Evolutionary conservation across 495 filamentous ascomycete genomes (phyloP).

Genomic region (Penicillium antarcticum): DNA sequence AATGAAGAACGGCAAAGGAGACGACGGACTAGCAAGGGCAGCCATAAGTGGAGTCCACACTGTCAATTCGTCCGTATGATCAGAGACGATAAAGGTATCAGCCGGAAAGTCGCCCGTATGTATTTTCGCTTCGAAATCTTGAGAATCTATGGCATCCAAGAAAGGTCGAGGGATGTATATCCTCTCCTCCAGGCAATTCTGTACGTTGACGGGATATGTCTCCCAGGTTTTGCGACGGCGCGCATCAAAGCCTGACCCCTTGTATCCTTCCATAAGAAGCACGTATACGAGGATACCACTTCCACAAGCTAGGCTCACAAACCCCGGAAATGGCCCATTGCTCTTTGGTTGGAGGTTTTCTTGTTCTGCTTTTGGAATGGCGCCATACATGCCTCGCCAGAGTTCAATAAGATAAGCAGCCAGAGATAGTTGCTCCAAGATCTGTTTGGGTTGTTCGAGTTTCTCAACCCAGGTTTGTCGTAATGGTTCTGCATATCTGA

Average conservation of each 20-base stretch:
- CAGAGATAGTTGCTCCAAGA: slow-evolving; percentile 92
- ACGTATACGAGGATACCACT: slow-evolving; percentile 92
- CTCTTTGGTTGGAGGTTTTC: slow-evolving; percentile 1
- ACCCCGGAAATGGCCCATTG: slow-evolving; percentile 66
- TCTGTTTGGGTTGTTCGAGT: slow-evolving; percentile 86
- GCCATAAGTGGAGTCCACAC: slow-evolving; percentile 93
- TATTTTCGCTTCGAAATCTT: slow-evolving; percentile 29
- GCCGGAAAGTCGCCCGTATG: slow-evolving; percentile 70
- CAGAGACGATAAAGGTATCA: slow-evolving; percentile 90
- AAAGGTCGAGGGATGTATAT: slow-evolving; percentile 70
- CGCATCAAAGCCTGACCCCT: slow-evolving; percentile 89
- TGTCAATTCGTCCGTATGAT: slow-evolving; percentile 94
- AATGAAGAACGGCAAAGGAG: slow-evolving; percentile 67
- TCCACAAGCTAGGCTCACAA: slow-evolving; percentile 93
- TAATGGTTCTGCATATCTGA: slow-evolving; percentile 65
- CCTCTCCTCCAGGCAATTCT: slow-evolving; percentile 60
- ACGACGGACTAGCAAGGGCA: slow-evolving; percentile 56
- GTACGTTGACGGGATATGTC: slow-evolving; percentile 56
- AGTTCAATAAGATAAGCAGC: slow-evolving; percentile 91
- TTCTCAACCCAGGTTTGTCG: slow-evolving; percentile 73
- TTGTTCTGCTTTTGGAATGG: slow-evolving; percentile 19
- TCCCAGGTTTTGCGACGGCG: slow-evolving; percentile 78
- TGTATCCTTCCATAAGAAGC: slow-evolving; percentile 76
- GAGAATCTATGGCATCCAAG: slow-evolving; percentile 15
- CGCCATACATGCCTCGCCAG: slow-evolving; percentile 80